phyloP scores from a whole-genome alignment of 306 rosid genomes.

The Acmispon strigosus region DNA sequence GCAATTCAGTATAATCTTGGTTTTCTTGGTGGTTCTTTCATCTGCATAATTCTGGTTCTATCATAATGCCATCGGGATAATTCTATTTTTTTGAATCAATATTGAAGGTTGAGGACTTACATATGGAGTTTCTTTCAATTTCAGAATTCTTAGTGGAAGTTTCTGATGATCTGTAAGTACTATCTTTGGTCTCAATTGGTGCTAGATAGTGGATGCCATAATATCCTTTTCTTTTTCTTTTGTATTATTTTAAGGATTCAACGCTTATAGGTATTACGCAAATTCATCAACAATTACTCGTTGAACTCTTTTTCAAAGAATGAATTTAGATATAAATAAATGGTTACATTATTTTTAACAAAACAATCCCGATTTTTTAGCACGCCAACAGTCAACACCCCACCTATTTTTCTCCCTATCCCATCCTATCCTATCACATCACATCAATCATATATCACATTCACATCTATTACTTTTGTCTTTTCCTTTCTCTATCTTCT shows the following conservation, averaged over 20 bases:
- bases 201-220: not conserved
- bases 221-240: not conserved
- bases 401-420: too few species aligned
- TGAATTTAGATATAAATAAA: not conserved
- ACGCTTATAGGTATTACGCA: not conserved
- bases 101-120: conserved; percentile 72
- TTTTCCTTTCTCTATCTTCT: too few species aligned
- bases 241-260: not conserved
- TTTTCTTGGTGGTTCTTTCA: too few species aligned
- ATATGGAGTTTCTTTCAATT: conserved; percentile 82
- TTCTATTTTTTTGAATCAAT: conserved; percentile 37
- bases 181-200: conserved; percentile 18
- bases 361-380: not conserved
- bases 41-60: too few species aligned
- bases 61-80: conserved; percentile 22
- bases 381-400: too few species aligned
- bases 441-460: too few species aligned
- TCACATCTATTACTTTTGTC: too few species aligned
- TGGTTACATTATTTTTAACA: not conserved
- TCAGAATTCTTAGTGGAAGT: conserved; percentile 89
- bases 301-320: not conserved
- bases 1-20: too few species aligned
- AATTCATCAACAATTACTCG: not conserved
- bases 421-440: too few species aligned
- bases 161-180: conserved; percentile 85